Evolutionary conservation across 2,329 filamentous ascomycete species (phyloP), one percentile per base, ranked within the genome.

Genomic region (Periconia macrospinosa): DNA sequence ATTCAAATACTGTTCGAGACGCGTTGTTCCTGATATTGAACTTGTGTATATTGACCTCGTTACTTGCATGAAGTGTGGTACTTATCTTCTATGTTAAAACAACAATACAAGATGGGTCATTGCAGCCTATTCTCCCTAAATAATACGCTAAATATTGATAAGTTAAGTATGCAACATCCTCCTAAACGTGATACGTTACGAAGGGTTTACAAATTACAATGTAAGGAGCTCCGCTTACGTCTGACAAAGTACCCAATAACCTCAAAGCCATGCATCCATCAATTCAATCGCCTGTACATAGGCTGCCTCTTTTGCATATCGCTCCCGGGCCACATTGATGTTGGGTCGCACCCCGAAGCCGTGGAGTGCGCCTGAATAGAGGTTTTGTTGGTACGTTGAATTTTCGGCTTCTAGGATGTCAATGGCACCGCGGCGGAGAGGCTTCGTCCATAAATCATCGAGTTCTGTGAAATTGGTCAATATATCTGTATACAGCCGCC

Each of bases 321-420:
- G 64, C 61, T 71, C 63, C 49, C 57, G 57, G 49, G 56, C 54
- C 27, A 63, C 55, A 9, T 53, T 67, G 42, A 70, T 42, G 61
- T 72, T 60, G 8, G 62, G 64, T 17, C 68, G 51, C 9, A 73
- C 68, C 2, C 66, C 70, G 50, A 73, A 73, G 1, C 68, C 70
- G 55, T 73, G 70, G 41, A 68, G 64, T 14, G 67, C 68, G 33
- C 66, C 60, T 5, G 66, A 61, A 56, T 71, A 73, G 49, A 73
- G 53, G 6, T 50, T 56, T 15, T 61, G 62, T 56, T 73, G 63
- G 54, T 67, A 73, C n/a, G 67, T 68, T 41, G 66, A 61, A 43
- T 67, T 68, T 13, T 61, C 67, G 10, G 55, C 50, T 13, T 55
- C 48, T 30, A 72, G 61, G 20, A 70, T 63, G 13, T 56, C 58